Conservation (phyloP, 805 yeast genomes). For the Candida sithepensis region DNA sequence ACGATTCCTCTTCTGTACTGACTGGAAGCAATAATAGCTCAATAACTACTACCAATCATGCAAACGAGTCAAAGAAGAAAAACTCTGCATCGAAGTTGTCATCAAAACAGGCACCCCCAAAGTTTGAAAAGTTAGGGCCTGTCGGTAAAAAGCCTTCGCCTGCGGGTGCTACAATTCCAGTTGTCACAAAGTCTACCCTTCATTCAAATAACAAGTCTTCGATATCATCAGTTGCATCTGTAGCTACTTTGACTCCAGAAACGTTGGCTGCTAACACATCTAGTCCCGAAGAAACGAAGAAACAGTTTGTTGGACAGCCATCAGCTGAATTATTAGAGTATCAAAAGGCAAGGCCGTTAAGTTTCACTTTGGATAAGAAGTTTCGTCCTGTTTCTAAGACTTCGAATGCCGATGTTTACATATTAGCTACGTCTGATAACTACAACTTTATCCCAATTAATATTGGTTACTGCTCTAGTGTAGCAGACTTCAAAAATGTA, state of each 20-base stretch:
- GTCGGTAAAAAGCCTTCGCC: conserved; percentile 34
- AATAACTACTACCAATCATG: background rate
- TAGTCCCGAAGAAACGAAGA: background rate
- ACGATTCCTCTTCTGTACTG: background rate
- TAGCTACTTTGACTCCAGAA: conserved; percentile 1
- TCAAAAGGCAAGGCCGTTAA: background rate
- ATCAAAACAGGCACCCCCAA: conserved; percentile 12
- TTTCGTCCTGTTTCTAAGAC: conserved; percentile 36
- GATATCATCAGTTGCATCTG: conserved; percentile 4
- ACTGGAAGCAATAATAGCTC: background rate
- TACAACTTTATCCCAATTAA: conserved; percentile 48
- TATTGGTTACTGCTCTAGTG: conserved; percentile 27
- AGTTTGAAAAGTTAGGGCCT: conserved; percentile 32
- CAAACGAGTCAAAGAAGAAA: conserved; percentile 1
- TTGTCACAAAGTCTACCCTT: conserved; percentile 26
- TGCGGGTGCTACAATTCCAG: conserved; percentile 32
- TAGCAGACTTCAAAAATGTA: conserved; percentile 37
- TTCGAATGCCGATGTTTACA: conserved; percentile 31
- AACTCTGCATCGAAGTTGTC: conserved; percentile 6
- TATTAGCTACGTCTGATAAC: conserved; percentile 68
- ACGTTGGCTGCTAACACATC: background rate
- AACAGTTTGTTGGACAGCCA: background rate
- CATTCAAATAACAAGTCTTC: conserved; percentile 13
- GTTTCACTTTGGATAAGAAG: conserved; percentile 29
- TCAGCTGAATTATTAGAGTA: background rate